A percentile compares a stretch with the other conserved stretches of the same genome.
Evolutionary conservation across 2,329 filamentous ascomycete genomes (phyloP).

Genomic region (Talaromyces sp.): DNA sequence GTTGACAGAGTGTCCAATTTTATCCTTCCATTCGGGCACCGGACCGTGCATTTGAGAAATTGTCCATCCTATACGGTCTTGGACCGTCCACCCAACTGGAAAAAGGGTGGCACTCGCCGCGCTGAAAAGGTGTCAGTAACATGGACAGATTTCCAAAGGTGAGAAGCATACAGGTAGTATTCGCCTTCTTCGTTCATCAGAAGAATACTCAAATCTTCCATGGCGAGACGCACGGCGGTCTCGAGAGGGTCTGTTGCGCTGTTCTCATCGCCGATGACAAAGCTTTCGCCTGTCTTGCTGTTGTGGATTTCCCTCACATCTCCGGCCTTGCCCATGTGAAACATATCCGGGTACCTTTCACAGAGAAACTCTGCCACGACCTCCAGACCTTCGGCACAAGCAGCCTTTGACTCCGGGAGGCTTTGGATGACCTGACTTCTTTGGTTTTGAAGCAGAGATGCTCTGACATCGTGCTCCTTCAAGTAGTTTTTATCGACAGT

Average conservation of each 20-base stretch:
- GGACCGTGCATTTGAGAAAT: slow-evolving; percentile 49
- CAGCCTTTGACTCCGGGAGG: slow-evolving; percentile 44
- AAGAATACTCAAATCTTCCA: slow-evolving; percentile 55
- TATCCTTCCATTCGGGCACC: slow-evolving; percentile 52
- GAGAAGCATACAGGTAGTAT: slow-evolving; percentile 47
- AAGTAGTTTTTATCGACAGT: slow-evolving; percentile 49
- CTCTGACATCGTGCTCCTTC: slow-evolving; percentile 45
- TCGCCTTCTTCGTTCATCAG: slow-evolving; percentile 47
- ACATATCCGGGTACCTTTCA: slow-evolving; percentile 45
- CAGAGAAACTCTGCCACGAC: slow-evolving; percentile 49
- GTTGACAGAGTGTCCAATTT: slow-evolving; percentile 44
- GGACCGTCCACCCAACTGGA: slow-evolving; percentile 53
- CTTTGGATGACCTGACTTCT: slow-evolving; percentile 47
- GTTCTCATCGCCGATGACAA: slow-evolving; percentile 37
- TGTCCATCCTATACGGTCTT: slow-evolving; percentile 50
- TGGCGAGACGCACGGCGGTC: slow-evolving; percentile 49
- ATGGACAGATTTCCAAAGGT: neutral
- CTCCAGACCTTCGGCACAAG: slow-evolving; percentile 50
- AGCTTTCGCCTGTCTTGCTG: slow-evolving; percentile 46
- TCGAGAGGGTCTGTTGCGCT: slow-evolving; percentile 48
- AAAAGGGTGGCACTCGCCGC: slow-evolving; percentile 54
- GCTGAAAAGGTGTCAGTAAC: slow-evolving; percentile 28
- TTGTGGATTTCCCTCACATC: slow-evolving; percentile 41
- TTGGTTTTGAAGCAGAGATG: slow-evolving; percentile 40
- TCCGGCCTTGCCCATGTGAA: slow-evolving; percentile 33